Base-by-base conservation (phyloP, 2,329 filamentous ascomycete species). In the Scytalidium sp. region DNA sequence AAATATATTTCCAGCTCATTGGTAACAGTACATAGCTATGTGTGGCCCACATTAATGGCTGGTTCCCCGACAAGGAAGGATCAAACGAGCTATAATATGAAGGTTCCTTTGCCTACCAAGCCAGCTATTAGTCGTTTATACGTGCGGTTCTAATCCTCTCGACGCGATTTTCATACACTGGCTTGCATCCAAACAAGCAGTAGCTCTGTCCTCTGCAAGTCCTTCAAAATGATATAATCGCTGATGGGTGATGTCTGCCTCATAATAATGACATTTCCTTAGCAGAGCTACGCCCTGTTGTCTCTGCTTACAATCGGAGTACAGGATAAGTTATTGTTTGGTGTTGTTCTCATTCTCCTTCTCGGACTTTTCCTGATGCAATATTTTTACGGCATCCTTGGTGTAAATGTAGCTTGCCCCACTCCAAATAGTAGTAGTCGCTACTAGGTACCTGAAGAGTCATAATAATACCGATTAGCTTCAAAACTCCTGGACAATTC, bases 381-480 rank as follows among this genome's bases (percentile, higher is more conserved):
- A 67, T 49, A 97, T 97, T 67, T 87, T 95, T 25, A 97, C 92
- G 0, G 91, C 93, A 60, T 96, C 87, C 67, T 94, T 96, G 58
- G 84, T 89, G 66, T 87, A 95, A 6, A 96, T 78, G 66, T 99
- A 99, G 67, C 92, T 96, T 13, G 92, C 76, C 7, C 94, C 94
- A 55, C 91, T 97, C 89, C 92, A 97, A 5, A 96, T 70, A 0
- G 94, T 99, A 3, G 94, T 99, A 0, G 78, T 81, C 1, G 91
- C 92, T 2, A 99, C 93, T 13, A 95, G 70, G 60, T 89, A 93
- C 64, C 89, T 40, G 23, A 5, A n/a, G n/a, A n/a, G n/a, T n/a
- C n/a, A n/a, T n/a, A n/a, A n/a, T n/a, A 25, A 60, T 93, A 66
- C 13, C 62, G 58, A 66, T 56, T 58, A 50, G 69, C 61, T 60